Base-by-base conservation (phyloP, 1,139 yeast genomes). In the Taphrina pruni region DNA sequence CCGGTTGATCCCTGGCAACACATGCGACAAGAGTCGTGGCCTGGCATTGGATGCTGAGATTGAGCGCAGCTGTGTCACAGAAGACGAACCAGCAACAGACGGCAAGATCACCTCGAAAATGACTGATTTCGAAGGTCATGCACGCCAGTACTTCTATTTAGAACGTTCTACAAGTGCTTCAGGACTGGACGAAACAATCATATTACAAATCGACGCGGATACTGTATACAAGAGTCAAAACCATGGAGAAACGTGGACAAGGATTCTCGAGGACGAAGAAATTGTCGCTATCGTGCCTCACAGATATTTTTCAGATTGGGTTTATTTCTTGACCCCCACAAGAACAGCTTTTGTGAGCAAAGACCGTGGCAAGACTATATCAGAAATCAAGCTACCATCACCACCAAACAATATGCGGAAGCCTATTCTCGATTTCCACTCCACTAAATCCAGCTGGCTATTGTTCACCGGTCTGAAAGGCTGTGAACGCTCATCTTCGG, bases 391-490 rank as follows among this genome's bases (percentile, higher is more conserved):
- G 32, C 80, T 86, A 0, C 97, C 97, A 1, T 75, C 83, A 5
- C 79, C 81, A 43, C 79, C 85, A 14, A 79, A 81, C 67, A 76
- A 77, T 36, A 65, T 66, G 57, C 81, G 81, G 2, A 74, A 78
- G 75, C 80, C 83, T 11, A 74, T 81, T 56, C 78, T 87, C 71
- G 80, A 84, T 17, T 93, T 88, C 82, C 88, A 87, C 76, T 85
- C 86, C 48, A 78, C 78, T 0, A 81, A 86, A 70, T 74, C 84
- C 0, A 78, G 83, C n/a, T 83, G 86, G 77, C 85, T 90, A 72
- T 86, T 93, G 36, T 88, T 89, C 84, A 85, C 86, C 74, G 90
- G 94, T 1, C 84, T 84, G 62, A 83, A 83, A 60, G 82, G 83
- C 35, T 89, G 96, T 77, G 84, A 82, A 9, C 75, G 78, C 21